phyloP scores from a whole-genome alignment of 1,139 yeast species.

The Hyphopichia pseudoburtonii region DNA sequence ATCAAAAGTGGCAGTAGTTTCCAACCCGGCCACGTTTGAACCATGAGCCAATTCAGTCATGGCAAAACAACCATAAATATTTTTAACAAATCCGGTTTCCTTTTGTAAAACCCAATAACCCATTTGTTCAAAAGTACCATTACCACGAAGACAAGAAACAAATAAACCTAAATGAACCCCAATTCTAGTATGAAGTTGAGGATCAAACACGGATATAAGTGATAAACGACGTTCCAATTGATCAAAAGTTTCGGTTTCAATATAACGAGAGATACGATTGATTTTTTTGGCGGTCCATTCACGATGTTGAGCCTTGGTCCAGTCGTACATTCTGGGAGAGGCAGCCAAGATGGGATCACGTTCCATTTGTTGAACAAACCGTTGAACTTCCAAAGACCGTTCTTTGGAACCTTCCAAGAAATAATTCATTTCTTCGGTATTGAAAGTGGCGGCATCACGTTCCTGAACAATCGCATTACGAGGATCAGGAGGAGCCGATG shows the following conservation, averaged over 20 bases:
- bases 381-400: constrained; percentile 31
- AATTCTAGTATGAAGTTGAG: constrained; percentile 49
- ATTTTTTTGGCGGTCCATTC: constrained; percentile 45
- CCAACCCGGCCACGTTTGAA: constrained; percentile 87
- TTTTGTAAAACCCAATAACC: constrained; percentile 73
- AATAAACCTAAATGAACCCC: constrained; percentile 55
- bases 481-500: constrained; percentile 34
- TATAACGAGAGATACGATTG: constrained; percentile 41
- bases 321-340: constrained; percentile 39
- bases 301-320: constrained; percentile 42
- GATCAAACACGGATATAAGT: constrained; percentile 47
- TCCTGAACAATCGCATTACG: constrained; percentile 34
- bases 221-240: constrained; percentile 40
- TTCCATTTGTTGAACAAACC: constrained; percentile 45
- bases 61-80: constrained; percentile 85
- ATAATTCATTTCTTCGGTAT: constrained; percentile 44
- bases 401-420: constrained; percentile 47
- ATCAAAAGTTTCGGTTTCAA: constrained; percentile 41
- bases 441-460: constrained; percentile 34
- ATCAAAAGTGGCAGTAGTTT: constrained; percentile 87
- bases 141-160: constrained; percentile 47
- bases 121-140: constrained; percentile 54
- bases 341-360: constrained; percentile 48
- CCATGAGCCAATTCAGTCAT: constrained; percentile 97
- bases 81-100: constrained; percentile 66